Evolutionary conservation across 1,284 basidiomycete species (phyloP), one percentile per base, ranked within the genome.

Genomic region (Ceratobasidium papillatum): DNA sequence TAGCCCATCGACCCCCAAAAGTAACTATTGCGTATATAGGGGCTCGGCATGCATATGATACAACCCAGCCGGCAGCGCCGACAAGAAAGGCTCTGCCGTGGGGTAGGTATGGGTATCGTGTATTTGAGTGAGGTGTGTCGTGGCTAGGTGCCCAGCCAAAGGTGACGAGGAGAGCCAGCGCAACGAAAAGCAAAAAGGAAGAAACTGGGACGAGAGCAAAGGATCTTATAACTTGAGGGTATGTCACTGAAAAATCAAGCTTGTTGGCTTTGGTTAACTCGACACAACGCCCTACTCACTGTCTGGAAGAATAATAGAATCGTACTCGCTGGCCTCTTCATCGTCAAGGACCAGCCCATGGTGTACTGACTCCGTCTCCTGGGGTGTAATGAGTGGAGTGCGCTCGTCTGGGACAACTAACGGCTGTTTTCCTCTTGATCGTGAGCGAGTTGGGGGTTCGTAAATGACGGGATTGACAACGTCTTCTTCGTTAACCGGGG

Each of bases 1-100:
- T 75, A 34, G 63, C 62, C 56, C 69, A 75, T 9, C 65, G 61
- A 49, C 88, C 85, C 17, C 90, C 79, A 66, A 88, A 76, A 8
- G 84, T 85, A 76, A 83, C 79, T 77, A 83, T 78, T 69, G 81
- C 73, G 65, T 82, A 80, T 1, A 80, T 78, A 38, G 78, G 75
- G 22, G 74, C 72, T 58, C 77, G 61, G 17, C 75, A 74, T 11
- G 77, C 58, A 47, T 77, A 78, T 9, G 76, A 59, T 27, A 77
- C 76, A n/a, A 76, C 74, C 76, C 77, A 78, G 12, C 76, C 75
- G 2, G 75, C 77, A 8, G 75, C 74, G 14, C 74, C 78, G 19
- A 78, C 74, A 34, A 77, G 66, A 19, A 78, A 66, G 41, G 76
- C 76, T 32, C 76, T 74, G 27, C 61, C 49, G 45, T 74, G 59